phyloP scores from a whole-genome alignment of 1,139 yeast species.

The Protomyces arabidopsidicola region DNA sequence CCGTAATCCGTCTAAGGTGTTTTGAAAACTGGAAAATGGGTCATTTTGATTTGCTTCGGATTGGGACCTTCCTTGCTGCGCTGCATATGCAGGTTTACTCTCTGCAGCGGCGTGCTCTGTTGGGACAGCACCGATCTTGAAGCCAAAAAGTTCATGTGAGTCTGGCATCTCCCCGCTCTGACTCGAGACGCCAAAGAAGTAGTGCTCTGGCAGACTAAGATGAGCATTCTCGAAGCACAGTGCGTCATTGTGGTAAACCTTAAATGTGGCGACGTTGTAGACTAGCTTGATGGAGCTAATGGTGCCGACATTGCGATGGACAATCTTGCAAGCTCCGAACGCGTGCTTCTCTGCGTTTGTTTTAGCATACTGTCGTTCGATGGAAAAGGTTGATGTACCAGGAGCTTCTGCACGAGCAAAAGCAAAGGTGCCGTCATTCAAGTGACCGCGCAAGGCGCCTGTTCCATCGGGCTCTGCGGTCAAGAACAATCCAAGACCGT shows the following conservation, averaged over 20 bases:
- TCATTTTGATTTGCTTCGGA: neutral
- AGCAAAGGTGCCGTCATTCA: conserved; percentile 40
- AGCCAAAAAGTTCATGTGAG: conserved; percentile 29
- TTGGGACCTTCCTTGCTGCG: neutral
- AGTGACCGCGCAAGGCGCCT: conserved; percentile 41
- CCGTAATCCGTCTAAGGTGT: conserved; percentile 13
- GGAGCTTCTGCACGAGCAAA: conserved; percentile 22
- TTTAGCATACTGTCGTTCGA: conserved; percentile 24
- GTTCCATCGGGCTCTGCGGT: conserved; percentile 36
- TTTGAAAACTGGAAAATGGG: neutral
- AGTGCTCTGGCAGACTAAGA: conserved; percentile 38
- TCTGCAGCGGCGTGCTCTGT: neutral
- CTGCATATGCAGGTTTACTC: neutral
- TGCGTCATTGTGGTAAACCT: conserved; percentile 41
- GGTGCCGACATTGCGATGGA: conserved; percentile 40
- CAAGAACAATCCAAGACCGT: conserved; percentile 42
- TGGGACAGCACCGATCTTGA: conserved; percentile 3
- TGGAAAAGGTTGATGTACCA: conserved; percentile 14
- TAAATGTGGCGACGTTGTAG: conserved; percentile 10
- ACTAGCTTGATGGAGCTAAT: conserved; percentile 37
- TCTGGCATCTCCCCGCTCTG: conserved; percentile 38
- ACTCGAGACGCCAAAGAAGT: conserved; percentile 42
- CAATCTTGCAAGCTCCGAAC: conserved; percentile 40
- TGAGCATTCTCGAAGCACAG: conserved; percentile 41
- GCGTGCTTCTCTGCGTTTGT: conserved; percentile 35